Base-by-base conservation (phyloP, 2,329 filamentous ascomycete genomes). In the Sporothrix globosa region DNA sequence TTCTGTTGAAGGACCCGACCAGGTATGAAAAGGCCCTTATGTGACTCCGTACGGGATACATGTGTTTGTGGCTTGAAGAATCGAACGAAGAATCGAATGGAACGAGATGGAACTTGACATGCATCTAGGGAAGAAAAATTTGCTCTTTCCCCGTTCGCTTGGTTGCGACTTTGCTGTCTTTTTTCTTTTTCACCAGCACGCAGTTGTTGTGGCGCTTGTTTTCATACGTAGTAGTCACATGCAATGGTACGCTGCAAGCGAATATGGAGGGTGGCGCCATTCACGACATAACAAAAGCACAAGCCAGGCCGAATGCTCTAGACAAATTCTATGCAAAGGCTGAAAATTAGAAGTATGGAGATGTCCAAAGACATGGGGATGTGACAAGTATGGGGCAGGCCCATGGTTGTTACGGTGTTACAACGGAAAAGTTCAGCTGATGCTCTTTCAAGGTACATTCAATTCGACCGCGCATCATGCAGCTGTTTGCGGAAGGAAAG, bases 241-340 rank as follows among this genome's bases (percentile, higher is more conserved):
- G 63, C 63, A 67, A 67, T 67, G 63, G 27, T 67, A 67, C 63
- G 48, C 63, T 53, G 63, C 48, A 67, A 53, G 63, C 63, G 63
- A 67, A 67, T 67, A 67, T 11, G 61, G 44, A 50, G 41, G 34
- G 19, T 13, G 10, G 44, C 44, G 58, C 21, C 34, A 14, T 61
- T 61, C 56, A 61, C 56, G n/a, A 61, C 39, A 44, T 30, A 34
- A 14, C 41, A 44, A 5, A 44, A 17, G 46, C 17, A 48, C 41
- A 17, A 13, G 14, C 60, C 21, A 65, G 60, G 60, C 24, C 4
- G 6, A 34, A 34, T 34, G 34, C 34, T 34, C 39, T n/a, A 41
- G 56, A 44, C 41, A n/a, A 17, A 5, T 63, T 14, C 34, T 30
- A 54, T 30, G 52, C 52, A 54, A 27, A 44, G 41, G 14, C 41